Conservation (phyloP, 495 filamentous ascomycete species). For the Podospora fimiseda region DNA sequence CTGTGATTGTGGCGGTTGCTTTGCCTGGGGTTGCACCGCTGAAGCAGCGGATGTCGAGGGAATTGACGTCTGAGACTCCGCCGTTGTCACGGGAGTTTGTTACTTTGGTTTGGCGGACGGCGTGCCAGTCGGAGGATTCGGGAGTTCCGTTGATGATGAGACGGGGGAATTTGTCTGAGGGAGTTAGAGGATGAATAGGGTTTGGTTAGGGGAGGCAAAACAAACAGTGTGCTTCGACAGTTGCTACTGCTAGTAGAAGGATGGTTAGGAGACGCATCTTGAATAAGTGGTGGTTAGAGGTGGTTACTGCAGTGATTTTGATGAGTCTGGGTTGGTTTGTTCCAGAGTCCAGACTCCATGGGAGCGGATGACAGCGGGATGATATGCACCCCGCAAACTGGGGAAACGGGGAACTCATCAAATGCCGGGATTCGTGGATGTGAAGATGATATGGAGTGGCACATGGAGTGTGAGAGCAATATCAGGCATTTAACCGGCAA, state of each 20-base stretch:
- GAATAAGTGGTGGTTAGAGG: too few relatives aligned
- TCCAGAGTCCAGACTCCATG: too few relatives aligned
- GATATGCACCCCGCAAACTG: constrained; percentile 1
- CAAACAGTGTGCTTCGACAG: constrained; percentile 3
- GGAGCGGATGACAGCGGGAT: not conserved
- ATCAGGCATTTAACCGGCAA: too few relatives aligned
- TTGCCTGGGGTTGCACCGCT: constrained; percentile 27
- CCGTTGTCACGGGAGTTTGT: constrained; percentile 40
- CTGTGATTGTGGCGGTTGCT: constrained; percentile 28
- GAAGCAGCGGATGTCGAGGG: constrained; percentile 39
- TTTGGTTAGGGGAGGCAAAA: not conserved
- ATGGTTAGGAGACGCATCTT: not conserved
- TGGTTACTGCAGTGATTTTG: too few relatives aligned
- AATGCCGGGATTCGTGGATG: too few relatives aligned
- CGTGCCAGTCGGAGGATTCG: constrained; percentile 34
- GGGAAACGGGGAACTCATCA: not conserved
- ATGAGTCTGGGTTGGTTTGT: too few relatives aligned
- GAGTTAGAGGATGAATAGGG: not conserved
- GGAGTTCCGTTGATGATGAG: constrained; percentile 29
- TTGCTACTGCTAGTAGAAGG: constrained; percentile 4
- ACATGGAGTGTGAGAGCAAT: too few relatives aligned
- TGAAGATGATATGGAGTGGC: too few relatives aligned
- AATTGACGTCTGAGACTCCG: constrained; percentile 35
- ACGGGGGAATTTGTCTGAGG: constrained; percentile 32
- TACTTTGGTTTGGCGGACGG: constrained; percentile 39